Evolutionary conservation across 192 early-diverging fungal genomes (phyloP).

Genomic region (Linnemannia zychae): DNA sequence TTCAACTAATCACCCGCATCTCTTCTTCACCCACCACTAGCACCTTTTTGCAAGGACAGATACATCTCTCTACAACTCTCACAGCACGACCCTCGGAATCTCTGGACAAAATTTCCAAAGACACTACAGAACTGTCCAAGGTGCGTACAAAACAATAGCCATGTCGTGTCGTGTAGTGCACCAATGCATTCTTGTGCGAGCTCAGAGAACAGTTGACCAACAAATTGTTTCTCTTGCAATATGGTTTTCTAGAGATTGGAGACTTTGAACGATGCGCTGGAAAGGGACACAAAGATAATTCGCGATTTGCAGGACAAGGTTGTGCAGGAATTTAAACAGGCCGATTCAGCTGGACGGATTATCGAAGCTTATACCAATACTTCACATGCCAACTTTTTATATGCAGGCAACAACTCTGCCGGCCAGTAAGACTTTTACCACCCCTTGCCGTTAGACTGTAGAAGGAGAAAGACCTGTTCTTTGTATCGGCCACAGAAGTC

Average conservation of each 20-base stretch:
- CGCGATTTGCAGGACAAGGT: slow-evolving; percentile 42
- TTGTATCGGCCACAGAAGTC: not conserved
- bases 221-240: not conserved
- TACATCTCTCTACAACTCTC: slow-evolving; percentile 43
- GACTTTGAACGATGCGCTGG: slow-evolving; percentile 44
- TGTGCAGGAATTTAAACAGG: slow-evolving; percentile 47
- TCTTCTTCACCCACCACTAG: not conserved
- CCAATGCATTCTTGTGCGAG: too few species aligned
- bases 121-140: slow-evolving; percentile 47
- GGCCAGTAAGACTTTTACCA: slow-evolving; percentile 36
- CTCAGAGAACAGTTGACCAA: too few species aligned
- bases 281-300: slow-evolving; percentile 45
- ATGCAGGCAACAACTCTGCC: slow-evolving; percentile 52
- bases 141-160: slow-evolving; percentile 4
- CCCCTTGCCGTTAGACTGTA: not conserved
- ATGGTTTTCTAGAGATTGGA: slow-evolving; percentile 23
- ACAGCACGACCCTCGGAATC: slow-evolving; percentile 40
- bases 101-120: slow-evolving; percentile 49
- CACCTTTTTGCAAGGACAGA: slow-evolving; percentile 45
- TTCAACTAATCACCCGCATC: not conserved
- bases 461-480: not conserved
- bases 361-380: slow-evolving; percentile 52
- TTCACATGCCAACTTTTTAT: slow-evolving; percentile 48
- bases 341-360: slow-evolving; percentile 52
- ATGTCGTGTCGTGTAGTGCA: not conserved